Evolutionary conservation across 2,329 filamentous ascomycete genomes (phyloP), one percentile per base, ranked within the genome.

Genomic region (Xylariales sp.): DNA sequence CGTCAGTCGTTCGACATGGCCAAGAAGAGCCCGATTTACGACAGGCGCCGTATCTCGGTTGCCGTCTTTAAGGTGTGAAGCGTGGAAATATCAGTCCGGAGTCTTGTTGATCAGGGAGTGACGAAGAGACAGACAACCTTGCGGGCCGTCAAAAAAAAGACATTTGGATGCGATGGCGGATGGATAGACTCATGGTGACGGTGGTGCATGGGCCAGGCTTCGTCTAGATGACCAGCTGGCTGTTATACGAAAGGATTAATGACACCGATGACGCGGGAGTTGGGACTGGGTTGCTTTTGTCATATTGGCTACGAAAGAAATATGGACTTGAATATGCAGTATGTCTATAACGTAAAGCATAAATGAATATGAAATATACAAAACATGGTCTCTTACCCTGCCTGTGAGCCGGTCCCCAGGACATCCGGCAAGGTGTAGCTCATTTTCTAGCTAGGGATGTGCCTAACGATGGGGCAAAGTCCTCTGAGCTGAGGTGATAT

Each of bases 201-300:
- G 38, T n/a, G 20, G 36, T 31, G 43, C 19, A 38, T 39, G 31
- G 37, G 18, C 14, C 19, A 35, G 51, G 48, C 53, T 54, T 47
- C 33, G 55, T 58, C 55, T 57, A 55, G 55, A 57, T 53, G 56
- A 53, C 51, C 19, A 49, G 46, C 46, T 40, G 37, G n/a, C 42
- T 38, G 39, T 39, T 14, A n/a, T n/a, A n/a, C 31, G 31, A 19
- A 39, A 18, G 29, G 31, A 39, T 39, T 10, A 39, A 38, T 15
- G 36, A 29, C 18, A 39, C 14, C 32, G n/a, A 22, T 38, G 35
- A n/a, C 24, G 24, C 7, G 7, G 7, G 24, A n/a, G 16, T 39
- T 11, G 10, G 11, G 12, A 7, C 9, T 18, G 31, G 14, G 10
- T 33, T 16, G 31, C 14, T 33, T 33, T 7, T 1, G 31, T 19